Percentiles rank a stretch among this genome's conserved stretches.
Conservation (phyloP, 768 basidiomycete species). For the Astraeus odoratus region DNA sequence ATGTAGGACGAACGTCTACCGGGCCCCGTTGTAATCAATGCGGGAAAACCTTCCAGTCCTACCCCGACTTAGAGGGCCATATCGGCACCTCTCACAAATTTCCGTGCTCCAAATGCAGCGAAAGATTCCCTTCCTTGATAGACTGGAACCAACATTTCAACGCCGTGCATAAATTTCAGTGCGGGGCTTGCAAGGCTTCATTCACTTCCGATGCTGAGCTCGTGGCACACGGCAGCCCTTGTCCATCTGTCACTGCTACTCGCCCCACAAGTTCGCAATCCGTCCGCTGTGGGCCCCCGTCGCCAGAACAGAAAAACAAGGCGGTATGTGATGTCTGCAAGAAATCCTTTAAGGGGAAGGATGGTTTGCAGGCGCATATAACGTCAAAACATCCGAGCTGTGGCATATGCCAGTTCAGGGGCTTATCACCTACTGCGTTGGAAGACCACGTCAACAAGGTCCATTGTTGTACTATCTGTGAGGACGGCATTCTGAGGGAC, state of each 20-base stretch:
- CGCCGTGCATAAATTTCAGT: slow-evolving; percentile 9
- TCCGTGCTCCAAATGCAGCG: slow-evolving; percentile 20
- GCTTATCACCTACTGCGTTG: slow-evolving; percentile 16
- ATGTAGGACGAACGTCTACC: slow-evolving; percentile 1
- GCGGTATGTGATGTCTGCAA: slow-evolving; percentile 17
- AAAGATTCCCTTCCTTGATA: slow-evolving; percentile 14
- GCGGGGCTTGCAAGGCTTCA: slow-evolving; percentile 5
- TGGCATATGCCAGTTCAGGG: slow-evolving; percentile 19
- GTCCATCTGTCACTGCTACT: slow-evolving; percentile 8
- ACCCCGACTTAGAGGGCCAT: slow-evolving; percentile 15
- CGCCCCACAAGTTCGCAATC: slow-evolving; percentile 17
- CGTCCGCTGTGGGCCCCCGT: slow-evolving; percentile 1
- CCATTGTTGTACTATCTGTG: slow-evolving; percentile 23
- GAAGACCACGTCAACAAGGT: slow-evolving; percentile 21
- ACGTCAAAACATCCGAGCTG: slow-evolving; percentile 22
- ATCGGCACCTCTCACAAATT: slow-evolving; percentile 14
- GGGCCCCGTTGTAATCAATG: slow-evolving; percentile 17
- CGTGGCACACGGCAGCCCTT: slow-evolving; percentile 7
- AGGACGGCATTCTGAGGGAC: slow-evolving; percentile 25
- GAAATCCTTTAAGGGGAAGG: slow-evolving; percentile 14
- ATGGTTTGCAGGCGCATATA: slow-evolving; percentile 19
- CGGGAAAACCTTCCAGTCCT: slow-evolving; percentile 11
- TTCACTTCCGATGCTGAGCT: slow-evolving; percentile 1
- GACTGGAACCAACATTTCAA: slow-evolving; percentile 26
- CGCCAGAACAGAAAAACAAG: slow-evolving; percentile 6